phyloP scores from a whole-genome alignment of 2,329 filamentous ascomycete species.

The Fusarium nurragi region DNA sequence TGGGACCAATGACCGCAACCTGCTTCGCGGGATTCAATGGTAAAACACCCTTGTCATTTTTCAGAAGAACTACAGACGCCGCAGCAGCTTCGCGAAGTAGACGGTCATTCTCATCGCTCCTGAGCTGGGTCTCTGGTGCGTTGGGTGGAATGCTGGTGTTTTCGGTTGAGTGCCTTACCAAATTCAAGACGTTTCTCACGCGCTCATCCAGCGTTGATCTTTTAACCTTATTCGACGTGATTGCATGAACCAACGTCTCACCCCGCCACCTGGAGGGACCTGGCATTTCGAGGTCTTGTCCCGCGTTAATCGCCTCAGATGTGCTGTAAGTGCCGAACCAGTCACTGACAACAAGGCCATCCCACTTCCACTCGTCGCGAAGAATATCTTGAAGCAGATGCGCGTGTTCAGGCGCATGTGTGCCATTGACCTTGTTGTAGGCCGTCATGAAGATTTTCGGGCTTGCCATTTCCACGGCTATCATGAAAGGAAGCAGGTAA shows the following conservation, averaged over 20 bases:
- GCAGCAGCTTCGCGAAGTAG: not conserved
- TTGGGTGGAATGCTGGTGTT: not conserved
- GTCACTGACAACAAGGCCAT: not conserved
- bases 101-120: accelerated
- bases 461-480: not conserved
- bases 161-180: constrained; percentile 2
- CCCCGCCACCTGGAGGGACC: not conserved
- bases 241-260: not conserved
- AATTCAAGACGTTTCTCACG: not conserved
- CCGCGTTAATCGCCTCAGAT: not conserved
- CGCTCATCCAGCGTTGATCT: not conserved
- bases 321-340: constrained; percentile 2
- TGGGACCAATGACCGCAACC: not conserved
- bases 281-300: constrained; percentile 1
- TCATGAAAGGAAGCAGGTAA: constrained; percentile 8
- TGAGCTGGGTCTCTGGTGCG: not conserved
- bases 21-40: not conserved
- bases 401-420: not conserved
- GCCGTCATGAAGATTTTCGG: not conserved
- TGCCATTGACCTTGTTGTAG: not conserved
- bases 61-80: not conserved
- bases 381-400: not conserved
- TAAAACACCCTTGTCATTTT: not conserved
- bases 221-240: not conserved
- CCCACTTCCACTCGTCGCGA: constrained; percentile 4